Percentiles rank a stretch among this genome's conserved stretches.
phyloP scores from a whole-genome alignment of 257 asterid species.

The Capsicum baccatum region DNA sequence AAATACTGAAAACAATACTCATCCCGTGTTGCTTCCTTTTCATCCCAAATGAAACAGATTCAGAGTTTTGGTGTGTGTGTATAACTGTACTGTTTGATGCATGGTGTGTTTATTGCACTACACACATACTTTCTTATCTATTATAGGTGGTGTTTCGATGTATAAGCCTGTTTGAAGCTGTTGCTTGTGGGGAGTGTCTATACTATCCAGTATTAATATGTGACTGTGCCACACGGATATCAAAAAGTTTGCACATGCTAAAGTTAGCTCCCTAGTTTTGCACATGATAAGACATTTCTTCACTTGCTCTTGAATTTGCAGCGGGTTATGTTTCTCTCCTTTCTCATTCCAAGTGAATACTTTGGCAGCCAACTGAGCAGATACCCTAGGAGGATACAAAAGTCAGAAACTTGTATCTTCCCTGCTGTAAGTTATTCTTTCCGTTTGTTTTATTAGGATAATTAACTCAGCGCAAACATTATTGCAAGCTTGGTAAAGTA shows the following conservation, averaged over 20 bases:
- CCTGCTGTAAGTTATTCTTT: neutral
- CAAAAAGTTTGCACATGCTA: neutral
- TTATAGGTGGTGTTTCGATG: neutral
- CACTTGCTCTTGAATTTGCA: neutral
- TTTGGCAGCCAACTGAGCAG: neutral
- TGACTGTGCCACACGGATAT: neutral
- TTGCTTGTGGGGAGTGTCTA: neutral
- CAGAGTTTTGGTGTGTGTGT: conserved; percentile 19
- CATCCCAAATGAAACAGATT: neutral
- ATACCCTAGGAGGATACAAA: neutral
- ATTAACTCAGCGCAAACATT: neutral
- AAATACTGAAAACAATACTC: conserved; percentile 3
- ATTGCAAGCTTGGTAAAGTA: neutral
- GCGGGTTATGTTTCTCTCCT: neutral
- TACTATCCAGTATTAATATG: neutral
- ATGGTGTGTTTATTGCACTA: neutral
- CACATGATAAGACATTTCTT: conserved; percentile 13
- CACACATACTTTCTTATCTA: neutral
- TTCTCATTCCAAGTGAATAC: neutral
- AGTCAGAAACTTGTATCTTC: neutral
- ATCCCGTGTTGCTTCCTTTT: neutral
- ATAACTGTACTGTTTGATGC: neutral
- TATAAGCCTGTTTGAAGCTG: neutral
- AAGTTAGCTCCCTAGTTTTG: neutral
- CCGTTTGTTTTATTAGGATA: neutral